phyloP scores from a whole-genome alignment of 345 rosid species.

The Moricandia arvensis region DNA sequence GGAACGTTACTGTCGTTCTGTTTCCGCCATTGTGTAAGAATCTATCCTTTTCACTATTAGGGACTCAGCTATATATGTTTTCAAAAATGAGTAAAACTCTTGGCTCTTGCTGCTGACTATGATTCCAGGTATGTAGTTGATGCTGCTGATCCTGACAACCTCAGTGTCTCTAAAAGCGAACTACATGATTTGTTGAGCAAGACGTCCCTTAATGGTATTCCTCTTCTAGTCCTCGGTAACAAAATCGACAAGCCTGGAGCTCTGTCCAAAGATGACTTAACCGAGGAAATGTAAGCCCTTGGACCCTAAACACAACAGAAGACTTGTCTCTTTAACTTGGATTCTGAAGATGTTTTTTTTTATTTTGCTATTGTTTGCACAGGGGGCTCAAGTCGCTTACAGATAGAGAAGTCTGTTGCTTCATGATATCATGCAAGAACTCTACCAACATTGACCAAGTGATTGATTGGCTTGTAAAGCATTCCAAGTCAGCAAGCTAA shows the following conservation, averaged over 20 bases:
- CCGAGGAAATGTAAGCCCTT: slow-evolving; percentile 66
- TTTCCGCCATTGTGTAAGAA: slow-evolving; percentile 81
- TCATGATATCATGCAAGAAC: slow-evolving; percentile 95
- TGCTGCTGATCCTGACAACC: slow-evolving; percentile 84
- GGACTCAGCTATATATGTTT: not conserved
- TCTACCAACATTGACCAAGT: slow-evolving; percentile 81
- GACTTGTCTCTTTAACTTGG: not conserved
- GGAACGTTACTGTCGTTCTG: slow-evolving; percentile 92
- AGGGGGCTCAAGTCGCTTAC: slow-evolving; percentile 69
- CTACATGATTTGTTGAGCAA: slow-evolving; percentile 82
- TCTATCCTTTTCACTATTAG: not conserved
- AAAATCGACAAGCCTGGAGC: slow-evolving; percentile 91
- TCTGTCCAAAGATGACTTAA: slow-evolving; percentile 73
- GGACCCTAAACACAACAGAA: not conserved
- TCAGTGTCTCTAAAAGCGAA: slow-evolving; percentile 78
- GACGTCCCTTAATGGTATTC: slow-evolving; percentile 77
- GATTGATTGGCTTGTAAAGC: slow-evolving; percentile 93
- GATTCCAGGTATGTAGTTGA: slow-evolving; percentile 73
- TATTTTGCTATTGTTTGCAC: slow-evolving; percentile 16
- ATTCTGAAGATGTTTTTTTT: not conserved
- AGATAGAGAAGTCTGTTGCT: slow-evolving; percentile 90
- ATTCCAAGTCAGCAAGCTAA: slow-evolving; percentile 69
- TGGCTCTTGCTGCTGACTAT: slow-evolving; percentile 7
- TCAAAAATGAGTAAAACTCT: not conserved
- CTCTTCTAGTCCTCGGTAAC: slow-evolving; percentile 83